Percentiles rank a stretch among this genome's conserved stretches.
Conservation (phyloP, 345 rosid genomes). For the Camelina sativa region DNA sequence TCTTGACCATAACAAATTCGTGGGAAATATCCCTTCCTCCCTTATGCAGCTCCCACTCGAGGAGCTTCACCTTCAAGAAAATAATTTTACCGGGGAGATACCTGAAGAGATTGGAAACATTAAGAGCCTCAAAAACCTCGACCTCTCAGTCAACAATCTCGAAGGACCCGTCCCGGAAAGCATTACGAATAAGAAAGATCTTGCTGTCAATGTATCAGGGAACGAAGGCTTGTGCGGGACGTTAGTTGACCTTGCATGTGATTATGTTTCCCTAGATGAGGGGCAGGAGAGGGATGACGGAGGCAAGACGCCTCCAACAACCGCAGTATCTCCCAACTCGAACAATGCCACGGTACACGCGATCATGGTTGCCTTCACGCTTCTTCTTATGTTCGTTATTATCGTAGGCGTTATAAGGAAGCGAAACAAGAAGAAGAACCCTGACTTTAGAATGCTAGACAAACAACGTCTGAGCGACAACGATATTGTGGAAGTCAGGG, state of each 20-base stretch:
- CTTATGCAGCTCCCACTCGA: constrained; percentile 50
- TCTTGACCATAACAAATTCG: constrained; percentile 61
- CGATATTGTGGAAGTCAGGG: constrained; percentile 46
- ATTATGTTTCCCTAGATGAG: too few species aligned
- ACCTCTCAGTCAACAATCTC: constrained; percentile 64
- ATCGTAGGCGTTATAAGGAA: constrained; percentile 23
- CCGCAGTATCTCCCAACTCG: background rate
- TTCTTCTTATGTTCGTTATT: constrained; percentile 42
- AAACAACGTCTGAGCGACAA: constrained; percentile 50
- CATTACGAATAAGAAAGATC: constrained; percentile 38
- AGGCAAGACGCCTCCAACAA: background rate
- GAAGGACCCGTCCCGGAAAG: constrained; percentile 62
- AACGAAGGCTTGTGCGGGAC: constrained; percentile 64
- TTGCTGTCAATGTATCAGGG: constrained; percentile 43
- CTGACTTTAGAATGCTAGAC: constrained; percentile 54
- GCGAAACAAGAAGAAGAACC: constrained; percentile 36
- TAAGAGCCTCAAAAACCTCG: constrained; percentile 42
- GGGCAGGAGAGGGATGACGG: too few species aligned
- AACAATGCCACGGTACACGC: background rate
- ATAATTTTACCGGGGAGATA: constrained; percentile 66
- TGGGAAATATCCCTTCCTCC: constrained; percentile 64
- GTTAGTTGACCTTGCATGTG: constrained; percentile 48
- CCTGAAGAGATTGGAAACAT: constrained; percentile 47
- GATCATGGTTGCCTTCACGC: background rate
- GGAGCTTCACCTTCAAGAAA: constrained; percentile 71